phyloP scores from a whole-genome alignment of 192 early-diverging fungal genomes.

The Cladochytrium replicatum region DNA sequence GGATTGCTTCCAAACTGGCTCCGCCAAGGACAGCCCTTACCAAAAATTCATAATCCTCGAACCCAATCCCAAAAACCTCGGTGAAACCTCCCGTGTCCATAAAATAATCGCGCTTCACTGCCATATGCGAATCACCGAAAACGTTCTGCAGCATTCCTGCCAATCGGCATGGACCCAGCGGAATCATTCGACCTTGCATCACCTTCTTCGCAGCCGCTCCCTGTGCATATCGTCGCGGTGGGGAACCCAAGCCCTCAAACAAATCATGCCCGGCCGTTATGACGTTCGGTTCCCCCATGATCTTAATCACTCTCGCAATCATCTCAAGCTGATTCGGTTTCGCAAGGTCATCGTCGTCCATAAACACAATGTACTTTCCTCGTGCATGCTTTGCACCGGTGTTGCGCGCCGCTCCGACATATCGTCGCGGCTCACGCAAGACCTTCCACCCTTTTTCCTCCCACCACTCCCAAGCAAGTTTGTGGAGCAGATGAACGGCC shows the following conservation, averaged over 20 bases:
- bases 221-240: constrained; percentile 11
- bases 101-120: constrained; percentile 29
- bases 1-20: constrained; percentile 21
- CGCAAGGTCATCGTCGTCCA: constrained; percentile 31
- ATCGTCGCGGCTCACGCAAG: constrained; percentile 21
- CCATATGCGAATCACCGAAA: constrained; percentile 30
- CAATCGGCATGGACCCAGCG: constrained; percentile 19
- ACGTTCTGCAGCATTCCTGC: constrained; percentile 35
- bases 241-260: constrained; percentile 16
- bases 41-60: constrained; percentile 36
- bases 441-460: constrained; percentile 25
- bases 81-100: constrained; percentile 24
- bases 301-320: constrained; percentile 21
- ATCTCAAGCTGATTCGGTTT: constrained; percentile 32
- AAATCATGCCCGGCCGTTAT: constrained; percentile 30
- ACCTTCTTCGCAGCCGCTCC: constrained; percentile 2
- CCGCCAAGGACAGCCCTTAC: constrained; percentile 15
- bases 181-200: constrained; percentile 14
- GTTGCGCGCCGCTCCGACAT: constrained; percentile 33
- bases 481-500: constrained; percentile 2
- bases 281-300: constrained; percentile 29
- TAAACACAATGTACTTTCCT: constrained; percentile 27
- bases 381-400: constrained; percentile 22
- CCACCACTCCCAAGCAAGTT: constrained; percentile 33
- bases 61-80: constrained; percentile 30